phyloP scores from a whole-genome alignment of 129 eudicot genomes.

The Saussurea involucrata region DNA sequence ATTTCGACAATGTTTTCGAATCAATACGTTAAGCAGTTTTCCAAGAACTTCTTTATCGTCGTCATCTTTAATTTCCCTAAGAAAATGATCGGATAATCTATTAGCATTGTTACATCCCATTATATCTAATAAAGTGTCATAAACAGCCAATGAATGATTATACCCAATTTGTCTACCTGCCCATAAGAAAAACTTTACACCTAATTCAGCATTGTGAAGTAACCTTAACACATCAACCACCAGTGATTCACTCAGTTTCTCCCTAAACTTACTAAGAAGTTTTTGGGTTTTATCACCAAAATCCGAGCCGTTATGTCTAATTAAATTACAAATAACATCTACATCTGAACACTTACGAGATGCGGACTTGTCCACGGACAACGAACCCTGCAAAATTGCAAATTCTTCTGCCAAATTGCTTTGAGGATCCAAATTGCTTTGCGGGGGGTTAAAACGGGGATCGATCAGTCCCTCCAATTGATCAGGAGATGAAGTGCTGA shows the following conservation, averaged over 20 bases:
- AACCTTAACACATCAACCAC: conserved; percentile 70
- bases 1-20: conserved; percentile 52
- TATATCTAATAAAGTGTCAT: conserved; percentile 58
- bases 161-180: conserved; percentile 91
- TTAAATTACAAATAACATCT: conserved; percentile 28
- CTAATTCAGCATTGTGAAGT: conserved; percentile 60
- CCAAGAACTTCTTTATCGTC: conserved; percentile 68
- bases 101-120: conserved; percentile 34
- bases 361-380: conserved; percentile 23
- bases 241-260: conserved; percentile 47
- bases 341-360: conserved; percentile 49
- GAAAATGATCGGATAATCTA: conserved; percentile 37
- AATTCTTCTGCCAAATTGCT: conserved; percentile 42
- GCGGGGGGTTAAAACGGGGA: conserved; percentile 23
- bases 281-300: conserved; percentile 45
- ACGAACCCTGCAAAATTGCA: conserved; percentile 38
- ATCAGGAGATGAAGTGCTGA: conserved; percentile 37
- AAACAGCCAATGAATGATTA: conserved; percentile 55
- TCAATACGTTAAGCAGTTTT: conserved; percentile 66
- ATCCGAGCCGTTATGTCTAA: conserved; percentile 36
- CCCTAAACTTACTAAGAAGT: conserved; percentile 63
- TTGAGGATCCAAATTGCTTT: conserved; percentile 8
- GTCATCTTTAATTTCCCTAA: conserved; percentile 49
- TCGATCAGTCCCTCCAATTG: conserved; percentile 41
- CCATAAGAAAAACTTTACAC: conserved; percentile 83